phyloP scores from a whole-genome alignment of 345 rosid genomes.

The Eutrema yunnanense region DNA sequence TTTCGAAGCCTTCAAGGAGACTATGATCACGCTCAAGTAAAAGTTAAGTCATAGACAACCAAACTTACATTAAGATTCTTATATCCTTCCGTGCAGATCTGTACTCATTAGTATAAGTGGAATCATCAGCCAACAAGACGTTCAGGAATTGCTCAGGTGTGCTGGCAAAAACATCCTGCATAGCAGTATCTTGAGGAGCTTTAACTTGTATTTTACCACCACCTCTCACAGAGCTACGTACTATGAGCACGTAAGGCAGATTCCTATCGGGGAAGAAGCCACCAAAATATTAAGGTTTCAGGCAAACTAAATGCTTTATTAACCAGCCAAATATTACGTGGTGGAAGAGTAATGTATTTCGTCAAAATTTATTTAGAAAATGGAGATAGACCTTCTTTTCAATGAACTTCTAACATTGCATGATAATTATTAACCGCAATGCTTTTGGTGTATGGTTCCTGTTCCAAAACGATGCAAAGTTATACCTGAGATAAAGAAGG shows the following conservation, averaged over 20 bases:
- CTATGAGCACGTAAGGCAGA: constrained; percentile 91
- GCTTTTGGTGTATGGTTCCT: constrained; percentile 86
- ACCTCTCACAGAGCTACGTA: constrained; percentile 59
- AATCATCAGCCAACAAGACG: constrained; percentile 59
- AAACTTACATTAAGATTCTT: constrained; percentile 65
- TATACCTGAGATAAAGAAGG: constrained; percentile 72
- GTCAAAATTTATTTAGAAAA: neutral
- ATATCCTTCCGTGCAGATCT: constrained; percentile 74
- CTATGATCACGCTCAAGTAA: constrained; percentile 4
- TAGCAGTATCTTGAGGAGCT: constrained; percentile 44
- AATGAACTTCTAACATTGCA: constrained; percentile 65
- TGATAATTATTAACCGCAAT: constrained; percentile 63
- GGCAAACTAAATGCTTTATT: neutral
- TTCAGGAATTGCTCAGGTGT: constrained; percentile 62
- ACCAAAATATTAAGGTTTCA: neutral
- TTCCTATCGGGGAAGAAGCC: constrained; percentile 48
- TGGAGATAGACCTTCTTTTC: constrained; percentile 71
- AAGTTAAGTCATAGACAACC: too few relatives aligned
- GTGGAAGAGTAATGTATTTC: neutral
- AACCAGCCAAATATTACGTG: neutral
- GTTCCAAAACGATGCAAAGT: constrained; percentile 99
- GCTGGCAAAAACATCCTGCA: constrained; percentile 73
- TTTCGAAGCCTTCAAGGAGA: constrained; percentile 41
- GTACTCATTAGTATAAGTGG: constrained; percentile 58
- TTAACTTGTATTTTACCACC: constrained; percentile 35